Evolutionary conservation across 805 yeast species (phyloP).

Genomic region (Hanseniaspora guilliermondii): DNA sequence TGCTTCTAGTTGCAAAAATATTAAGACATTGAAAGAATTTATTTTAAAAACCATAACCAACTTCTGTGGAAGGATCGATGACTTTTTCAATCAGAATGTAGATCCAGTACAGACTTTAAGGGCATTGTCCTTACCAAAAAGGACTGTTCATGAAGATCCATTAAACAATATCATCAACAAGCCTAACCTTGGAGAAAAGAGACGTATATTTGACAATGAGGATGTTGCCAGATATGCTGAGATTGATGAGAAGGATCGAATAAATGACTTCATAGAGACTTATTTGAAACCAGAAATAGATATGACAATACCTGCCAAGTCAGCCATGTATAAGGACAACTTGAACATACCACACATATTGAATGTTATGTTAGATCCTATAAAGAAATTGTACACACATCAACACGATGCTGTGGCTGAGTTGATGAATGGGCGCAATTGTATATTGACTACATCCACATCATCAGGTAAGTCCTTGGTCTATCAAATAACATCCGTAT

Average conservation of each 20-base stretch:
- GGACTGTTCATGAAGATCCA: conserved; percentile 45
- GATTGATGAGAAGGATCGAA: conserved; percentile 1
- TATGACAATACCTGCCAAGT: conserved; percentile 3
- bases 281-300: conserved; percentile 13
- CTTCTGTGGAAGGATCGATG: conserved; percentile 33
- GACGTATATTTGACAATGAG: conserved; percentile 14
- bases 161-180: conserved; percentile 28
- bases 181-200: conserved; percentile 33
- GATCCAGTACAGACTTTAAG: conserved; percentile 13
- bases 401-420: conserved; percentile 63
- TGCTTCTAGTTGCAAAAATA: conserved; percentile 22
- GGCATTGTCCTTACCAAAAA: conserved; percentile 33
- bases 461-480: conserved; percentile 92
- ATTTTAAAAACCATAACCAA: conserved; percentile 45
- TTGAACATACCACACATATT: conserved; percentile 6
- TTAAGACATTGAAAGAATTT: conserved; percentile 47
- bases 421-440: conserved; percentile 49
- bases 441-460: conserved; percentile 86
- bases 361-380: conserved; percentile 5
- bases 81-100: conserved; percentile 26
- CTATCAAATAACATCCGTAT: conserved; percentile 74
- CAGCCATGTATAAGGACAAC: not conserved
- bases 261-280: conserved; percentile 8
- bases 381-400: conserved; percentile 53
- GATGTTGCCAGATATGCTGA: not conserved